A percentile compares a stretch with the other conserved stretches of the same genome.
Evolutionary conservation across 2,329 filamentous ascomycete genomes (phyloP).

Genomic region (Alternaria conjuncta): DNA sequence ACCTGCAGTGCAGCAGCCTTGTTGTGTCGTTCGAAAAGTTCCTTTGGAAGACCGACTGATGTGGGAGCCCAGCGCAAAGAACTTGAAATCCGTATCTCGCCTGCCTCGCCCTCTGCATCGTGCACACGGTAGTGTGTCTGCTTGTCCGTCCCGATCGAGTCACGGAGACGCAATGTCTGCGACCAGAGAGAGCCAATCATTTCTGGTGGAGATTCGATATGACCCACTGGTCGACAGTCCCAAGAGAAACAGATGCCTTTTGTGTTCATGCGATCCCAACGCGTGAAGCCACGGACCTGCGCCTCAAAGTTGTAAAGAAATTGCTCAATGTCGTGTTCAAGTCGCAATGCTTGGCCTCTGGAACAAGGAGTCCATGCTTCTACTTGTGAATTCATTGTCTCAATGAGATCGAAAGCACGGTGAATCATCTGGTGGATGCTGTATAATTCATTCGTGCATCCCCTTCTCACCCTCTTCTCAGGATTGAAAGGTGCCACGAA

Average conservation of each 20-base stretch:
- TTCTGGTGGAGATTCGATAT: too few relatives aligned
- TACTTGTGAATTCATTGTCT: not conserved
- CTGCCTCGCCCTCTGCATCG: not conserved
- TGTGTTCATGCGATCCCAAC: not conserved
- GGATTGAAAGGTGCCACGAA: too few relatives aligned
- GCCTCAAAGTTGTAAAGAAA: not conserved
- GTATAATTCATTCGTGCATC: too few relatives aligned
- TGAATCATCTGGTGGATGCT: too few relatives aligned
- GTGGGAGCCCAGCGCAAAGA: not conserved
- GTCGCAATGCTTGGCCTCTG: too few relatives aligned
- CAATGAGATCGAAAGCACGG: too few relatives aligned
- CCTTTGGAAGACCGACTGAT: not conserved
- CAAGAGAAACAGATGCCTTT: not conserved
- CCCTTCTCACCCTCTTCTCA: too few relatives aligned
- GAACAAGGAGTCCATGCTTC: too few relatives aligned
- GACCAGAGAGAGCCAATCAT: not conserved
- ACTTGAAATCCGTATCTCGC: too few relatives aligned
- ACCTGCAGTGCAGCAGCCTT: not conserved
- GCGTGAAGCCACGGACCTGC: not conserved
- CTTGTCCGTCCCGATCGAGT: too few relatives aligned
- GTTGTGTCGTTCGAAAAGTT: not conserved
- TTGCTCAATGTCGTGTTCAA: too few relatives aligned
- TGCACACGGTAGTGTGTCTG: not conserved
- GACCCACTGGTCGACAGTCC: not conserved
- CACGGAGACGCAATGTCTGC: not conserved